phyloP scores from a whole-genome alignment of 306 rosid species.

The Cucurbita ficifolia region DNA sequence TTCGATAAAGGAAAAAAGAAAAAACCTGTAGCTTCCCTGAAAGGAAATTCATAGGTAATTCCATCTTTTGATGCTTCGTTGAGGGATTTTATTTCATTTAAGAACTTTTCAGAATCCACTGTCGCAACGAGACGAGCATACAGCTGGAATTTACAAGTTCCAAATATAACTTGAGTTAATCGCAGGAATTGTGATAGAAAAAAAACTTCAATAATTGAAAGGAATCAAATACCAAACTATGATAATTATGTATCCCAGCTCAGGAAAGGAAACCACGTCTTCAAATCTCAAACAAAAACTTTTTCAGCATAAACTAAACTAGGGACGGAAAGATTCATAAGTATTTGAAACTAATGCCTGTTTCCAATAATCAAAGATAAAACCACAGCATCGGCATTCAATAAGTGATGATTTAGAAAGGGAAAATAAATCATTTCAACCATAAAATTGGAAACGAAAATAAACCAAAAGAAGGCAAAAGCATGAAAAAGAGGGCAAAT shows the following conservation, averaged over 20 bases:
- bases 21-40: constrained; percentile 68
- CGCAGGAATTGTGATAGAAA: background rate
- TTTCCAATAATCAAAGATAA: background rate
- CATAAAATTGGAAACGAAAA: background rate
- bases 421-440: background rate
- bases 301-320: background rate
- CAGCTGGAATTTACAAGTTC: constrained; percentile 27
- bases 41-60: constrained; percentile 58
- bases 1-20: background rate
- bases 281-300: background rate
- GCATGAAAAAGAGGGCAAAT: background rate
- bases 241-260: background rate
- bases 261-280: background rate
- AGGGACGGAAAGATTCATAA: background rate
- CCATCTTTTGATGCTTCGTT: constrained; percentile 31
- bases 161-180: background rate
- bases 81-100: constrained; percentile 40
- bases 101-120: constrained; percentile 57
- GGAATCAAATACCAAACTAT: background rate
- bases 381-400: background rate
- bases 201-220: background rate
- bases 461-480: background rate
- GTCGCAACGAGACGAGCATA: constrained; percentile 51
- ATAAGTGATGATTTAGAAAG: background rate
- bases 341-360: background rate